A percentile compares a stretch with the other conserved stretches of the same genome.
Evolutionary conservation across 2,329 filamentous ascomycete genomes (phyloP).

Genomic region (Fusarium clavum): DNA sequence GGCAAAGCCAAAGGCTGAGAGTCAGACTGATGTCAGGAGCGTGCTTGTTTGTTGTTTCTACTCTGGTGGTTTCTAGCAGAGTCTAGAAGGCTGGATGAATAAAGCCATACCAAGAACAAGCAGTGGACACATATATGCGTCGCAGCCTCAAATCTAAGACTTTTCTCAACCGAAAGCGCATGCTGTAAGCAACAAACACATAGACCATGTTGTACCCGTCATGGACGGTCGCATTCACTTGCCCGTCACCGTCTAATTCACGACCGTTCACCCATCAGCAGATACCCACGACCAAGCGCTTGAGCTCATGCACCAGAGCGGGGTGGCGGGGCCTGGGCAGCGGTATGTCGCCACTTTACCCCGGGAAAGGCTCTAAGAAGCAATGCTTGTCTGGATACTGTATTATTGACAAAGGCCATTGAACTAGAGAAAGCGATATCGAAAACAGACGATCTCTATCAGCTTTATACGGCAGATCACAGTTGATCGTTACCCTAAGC

Average conservation of each 20-base stretch:
- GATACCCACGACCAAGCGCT: conserved; percentile 26
- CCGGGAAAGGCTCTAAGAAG: conserved; percentile 29
- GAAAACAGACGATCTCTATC: neutral
- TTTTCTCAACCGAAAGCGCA: neutral
- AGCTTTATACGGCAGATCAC: neutral
- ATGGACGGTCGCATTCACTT: conserved; percentile 24
- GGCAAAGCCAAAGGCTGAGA: conserved; percentile 9
- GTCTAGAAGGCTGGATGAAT: conserved; percentile 18
- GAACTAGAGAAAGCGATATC: neutral
- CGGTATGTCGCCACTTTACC: conserved; percentile 42
- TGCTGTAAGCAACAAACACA: neutral
- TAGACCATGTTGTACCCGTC: neutral
- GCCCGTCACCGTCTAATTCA: conserved; percentile 31
- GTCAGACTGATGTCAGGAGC: conserved; percentile 33
- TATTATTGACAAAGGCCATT: conserved; percentile 5
- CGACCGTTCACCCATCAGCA: conserved; percentile 29
- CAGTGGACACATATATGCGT: neutral
- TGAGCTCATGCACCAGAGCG: neutral
- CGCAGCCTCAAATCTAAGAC: neutral
- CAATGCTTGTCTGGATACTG: conserved; percentile 13
- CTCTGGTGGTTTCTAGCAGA: conserved; percentile 23
- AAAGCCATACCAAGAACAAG: neutral
- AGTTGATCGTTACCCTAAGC: conserved; percentile 34
- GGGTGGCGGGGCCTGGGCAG: neutral
- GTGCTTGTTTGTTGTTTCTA: conserved; percentile 3